Conservation (phyloP, 306 rosid genomes). For the Coriaria nepalensis region DNA sequence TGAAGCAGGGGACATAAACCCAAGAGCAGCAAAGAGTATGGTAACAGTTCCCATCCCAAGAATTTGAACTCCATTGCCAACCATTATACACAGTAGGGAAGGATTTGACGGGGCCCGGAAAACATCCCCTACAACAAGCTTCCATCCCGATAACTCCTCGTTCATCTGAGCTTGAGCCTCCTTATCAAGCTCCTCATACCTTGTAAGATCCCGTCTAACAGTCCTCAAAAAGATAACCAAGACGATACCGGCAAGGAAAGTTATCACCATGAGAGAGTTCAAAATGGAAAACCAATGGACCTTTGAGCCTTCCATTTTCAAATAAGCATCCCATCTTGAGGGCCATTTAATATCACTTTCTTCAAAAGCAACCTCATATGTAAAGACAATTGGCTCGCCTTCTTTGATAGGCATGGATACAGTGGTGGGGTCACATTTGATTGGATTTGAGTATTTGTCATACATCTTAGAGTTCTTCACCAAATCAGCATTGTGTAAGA, state of each 20-base stretch:
- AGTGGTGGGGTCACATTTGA: conserved; percentile 43
- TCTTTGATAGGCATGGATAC: conserved; percentile 56
- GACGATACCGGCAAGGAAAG: conserved; percentile 68
- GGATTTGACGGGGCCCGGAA: conserved; percentile 43
- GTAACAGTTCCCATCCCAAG: conserved; percentile 68
- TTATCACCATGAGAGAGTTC: conserved; percentile 59
- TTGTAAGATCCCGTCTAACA: conserved; percentile 58
- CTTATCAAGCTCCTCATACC: conserved; percentile 64
- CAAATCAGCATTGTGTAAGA: conserved; percentile 33
- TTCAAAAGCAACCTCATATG: conserved; percentile 53
- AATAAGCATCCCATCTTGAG: conserved; percentile 65
- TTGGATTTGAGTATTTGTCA: conserved; percentile 24
- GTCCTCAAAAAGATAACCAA: conserved; percentile 65
- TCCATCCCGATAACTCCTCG: conserved; percentile 67
- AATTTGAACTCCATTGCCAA: conserved; percentile 65
- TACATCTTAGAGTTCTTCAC: conserved; percentile 34
- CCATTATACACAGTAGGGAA: conserved; percentile 48
- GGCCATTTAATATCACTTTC: conserved; percentile 73
- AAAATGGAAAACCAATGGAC: conserved; percentile 70
- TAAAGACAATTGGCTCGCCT: conserved; percentile 42
- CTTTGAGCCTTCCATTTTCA: conserved; percentile 67
- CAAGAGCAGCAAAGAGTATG: conserved; percentile 56
- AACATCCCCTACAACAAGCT: conserved; percentile 73
- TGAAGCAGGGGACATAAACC: conserved; percentile 73
- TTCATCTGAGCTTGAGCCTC: conserved; percentile 74